Conservation (phyloP, 2,329 filamentous ascomycete genomes). For the Aspergillus fijiensis region DNA sequence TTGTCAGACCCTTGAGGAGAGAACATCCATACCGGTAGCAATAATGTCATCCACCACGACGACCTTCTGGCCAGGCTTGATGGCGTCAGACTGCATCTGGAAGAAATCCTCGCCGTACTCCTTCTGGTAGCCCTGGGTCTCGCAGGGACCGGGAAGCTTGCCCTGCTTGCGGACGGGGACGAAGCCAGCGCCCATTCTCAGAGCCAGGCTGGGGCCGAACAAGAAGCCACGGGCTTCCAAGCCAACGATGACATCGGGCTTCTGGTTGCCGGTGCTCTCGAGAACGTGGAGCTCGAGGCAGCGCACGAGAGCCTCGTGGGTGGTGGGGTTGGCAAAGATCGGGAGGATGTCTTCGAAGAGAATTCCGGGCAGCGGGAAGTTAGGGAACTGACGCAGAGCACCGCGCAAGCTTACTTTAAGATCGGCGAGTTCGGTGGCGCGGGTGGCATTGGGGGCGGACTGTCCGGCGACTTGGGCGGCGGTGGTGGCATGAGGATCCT, state of each 20-base stretch:
- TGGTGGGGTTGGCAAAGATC: constrained; percentile 75
- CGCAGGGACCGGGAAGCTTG: constrained; percentile 87
- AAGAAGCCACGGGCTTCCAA: constrained; percentile 94
- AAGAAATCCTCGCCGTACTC: constrained; percentile 96
- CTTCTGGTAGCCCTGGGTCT: constrained; percentile 85
- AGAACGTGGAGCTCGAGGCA: constrained; percentile 82
- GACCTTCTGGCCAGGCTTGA: constrained; percentile 84
- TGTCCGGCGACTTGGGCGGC: constrained; percentile 44
- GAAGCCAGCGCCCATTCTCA: constrained; percentile 79
- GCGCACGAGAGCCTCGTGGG: constrained; percentile 75
- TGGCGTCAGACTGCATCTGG: constrained; percentile 86
- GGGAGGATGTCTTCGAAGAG: constrained; percentile 98
- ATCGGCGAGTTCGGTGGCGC: constrained; percentile 57
- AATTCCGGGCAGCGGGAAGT: constrained; percentile 90
- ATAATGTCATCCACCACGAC: constrained; percentile 97
- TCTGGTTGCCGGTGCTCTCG: constrained; percentile 59
- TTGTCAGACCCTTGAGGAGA: background rate
- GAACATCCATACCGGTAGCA: constrained; percentile 73
- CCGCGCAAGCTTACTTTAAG: constrained; percentile 67
- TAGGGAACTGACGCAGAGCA: constrained; percentile 79
- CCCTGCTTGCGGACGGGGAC: constrained; percentile 93
- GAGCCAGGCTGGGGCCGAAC: constrained; percentile 85
- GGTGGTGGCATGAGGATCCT: constrained; percentile 41
- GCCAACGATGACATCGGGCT: constrained; percentile 87
- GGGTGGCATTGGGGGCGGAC: constrained; percentile 47